These are phyloP conservation scores for Termitomyces sp. DNA, from an alignment of 768 basidiomycete species.

Conservation along the genomic window DNA sequence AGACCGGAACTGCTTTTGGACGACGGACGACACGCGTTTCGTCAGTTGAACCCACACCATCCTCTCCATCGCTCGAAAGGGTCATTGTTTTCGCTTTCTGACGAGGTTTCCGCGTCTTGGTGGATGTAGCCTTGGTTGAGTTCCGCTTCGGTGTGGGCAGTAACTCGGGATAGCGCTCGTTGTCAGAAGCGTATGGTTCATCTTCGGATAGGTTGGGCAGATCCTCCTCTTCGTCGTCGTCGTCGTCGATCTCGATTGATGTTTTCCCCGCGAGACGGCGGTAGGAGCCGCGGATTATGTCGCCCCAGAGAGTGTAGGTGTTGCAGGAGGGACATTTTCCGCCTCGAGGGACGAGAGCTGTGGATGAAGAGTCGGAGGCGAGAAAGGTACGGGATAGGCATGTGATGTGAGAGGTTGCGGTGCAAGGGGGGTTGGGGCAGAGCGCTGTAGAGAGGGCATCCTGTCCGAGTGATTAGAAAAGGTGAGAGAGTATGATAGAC, in stretches of 20 bases:
- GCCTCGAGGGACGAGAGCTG: conserved; percentile 55
- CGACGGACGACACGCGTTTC: conserved; percentile 6
- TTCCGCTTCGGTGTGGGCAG: neutral
- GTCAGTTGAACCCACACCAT: neutral
- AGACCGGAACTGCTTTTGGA: neutral
- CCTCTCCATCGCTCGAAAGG: conserved; percentile 10
- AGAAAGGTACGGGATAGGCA: conserved; percentile 56
- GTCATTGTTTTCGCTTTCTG: neutral
- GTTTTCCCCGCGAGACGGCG: conserved; percentile 40
- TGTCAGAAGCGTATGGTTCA: conserved; percentile 31
- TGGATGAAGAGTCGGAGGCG: conserved; percentile 15
- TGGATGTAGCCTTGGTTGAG: neutral
- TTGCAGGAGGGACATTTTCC: conserved; percentile 53
- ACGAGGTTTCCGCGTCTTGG: neutral
- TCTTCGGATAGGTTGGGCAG: conserved; percentile 23
- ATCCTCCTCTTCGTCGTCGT: conserved; percentile 15
- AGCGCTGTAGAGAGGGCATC: conserved; percentile 48
- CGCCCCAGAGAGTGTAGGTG: conserved; percentile 65
- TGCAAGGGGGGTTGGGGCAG: conserved; percentile 51
- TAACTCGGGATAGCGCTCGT: neutral
- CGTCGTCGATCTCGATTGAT: conserved; percentile 19
- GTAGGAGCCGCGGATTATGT: conserved; percentile 61
- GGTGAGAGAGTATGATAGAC: neutral
- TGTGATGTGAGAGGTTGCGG: conserved; percentile 49
- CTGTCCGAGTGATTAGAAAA: conserved; percentile 26